phyloP scores from a whole-genome alignment of 192 early-diverging fungal species.

The Oehlia diaphana region DNA sequence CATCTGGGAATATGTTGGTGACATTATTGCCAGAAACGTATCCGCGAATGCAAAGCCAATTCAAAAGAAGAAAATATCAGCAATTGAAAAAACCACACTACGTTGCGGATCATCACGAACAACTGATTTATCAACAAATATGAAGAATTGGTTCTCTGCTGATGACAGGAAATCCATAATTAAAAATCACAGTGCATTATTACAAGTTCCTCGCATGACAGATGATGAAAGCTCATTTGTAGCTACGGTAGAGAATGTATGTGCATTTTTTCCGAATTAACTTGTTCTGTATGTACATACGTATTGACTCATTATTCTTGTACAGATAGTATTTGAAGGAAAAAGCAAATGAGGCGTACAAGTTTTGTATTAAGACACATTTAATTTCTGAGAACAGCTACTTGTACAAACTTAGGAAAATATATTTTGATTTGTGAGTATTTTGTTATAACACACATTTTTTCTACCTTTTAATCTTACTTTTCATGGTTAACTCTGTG shows the following conservation, averaged over 20 bases:
- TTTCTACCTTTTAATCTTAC: no score
- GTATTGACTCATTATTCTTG: constrained; percentile 25
- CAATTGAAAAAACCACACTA: constrained; percentile 22
- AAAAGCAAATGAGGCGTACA: constrained; percentile 16
- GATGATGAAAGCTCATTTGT: constrained; percentile 22
- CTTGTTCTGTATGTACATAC: not conserved
- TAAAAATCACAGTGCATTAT: constrained; percentile 20
- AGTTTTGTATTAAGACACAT: not conserved
- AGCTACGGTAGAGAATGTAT: not conserved
- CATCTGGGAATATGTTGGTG: not conserved
- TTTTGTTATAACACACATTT: no score
- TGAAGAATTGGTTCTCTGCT: constrained; percentile 25
- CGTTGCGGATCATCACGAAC: constrained; percentile 29
- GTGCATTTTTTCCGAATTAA: constrained; percentile 10
- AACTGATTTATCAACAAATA: constrained; percentile 27
- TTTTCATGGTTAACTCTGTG: no score
- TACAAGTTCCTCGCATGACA: constrained; percentile 17
- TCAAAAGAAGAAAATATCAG: constrained; percentile 20
- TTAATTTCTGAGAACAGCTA: no score
- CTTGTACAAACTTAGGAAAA: no score
- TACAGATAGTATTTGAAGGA: constrained; percentile 18
- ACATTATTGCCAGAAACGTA: constrained; percentile 17
- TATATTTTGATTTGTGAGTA: no score
- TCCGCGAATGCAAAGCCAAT: constrained; percentile 22
- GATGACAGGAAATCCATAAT: constrained; percentile 27